A percentile compares a stretch with the other conserved stretches of the same genome.
phyloP scores from a whole-genome alignment of 805 yeast species.

The Brettanomyces custersianus region DNA sequence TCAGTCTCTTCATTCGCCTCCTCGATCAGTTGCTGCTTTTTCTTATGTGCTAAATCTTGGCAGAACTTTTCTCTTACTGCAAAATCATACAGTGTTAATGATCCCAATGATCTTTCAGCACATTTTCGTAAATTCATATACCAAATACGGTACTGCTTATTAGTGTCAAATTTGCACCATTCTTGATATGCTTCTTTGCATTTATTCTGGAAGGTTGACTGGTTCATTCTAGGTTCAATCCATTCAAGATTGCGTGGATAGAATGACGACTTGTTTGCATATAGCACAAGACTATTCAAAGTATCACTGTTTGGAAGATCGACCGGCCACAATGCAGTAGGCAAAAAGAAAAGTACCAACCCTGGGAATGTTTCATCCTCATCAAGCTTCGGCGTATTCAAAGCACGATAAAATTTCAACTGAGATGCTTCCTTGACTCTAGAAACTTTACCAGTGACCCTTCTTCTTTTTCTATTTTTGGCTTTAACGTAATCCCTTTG shows the following conservation, averaged over 20 bases:
- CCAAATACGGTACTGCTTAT: constrained; percentile 34
- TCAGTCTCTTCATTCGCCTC: background rate
- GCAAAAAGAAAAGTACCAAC: constrained; percentile 36
- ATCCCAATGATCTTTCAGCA: constrained; percentile 35
- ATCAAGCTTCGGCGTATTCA: constrained; percentile 31
- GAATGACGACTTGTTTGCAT: too few relatives aligned
- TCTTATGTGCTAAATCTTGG: constrained; percentile 13
- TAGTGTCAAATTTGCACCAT: constrained; percentile 31
- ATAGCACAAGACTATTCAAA: constrained; percentile 23
- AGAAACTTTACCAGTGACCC: constrained; percentile 31
- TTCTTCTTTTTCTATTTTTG: constrained; percentile 36
- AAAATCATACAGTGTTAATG: constrained; percentile 33
- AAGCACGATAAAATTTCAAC: constrained; percentile 25
- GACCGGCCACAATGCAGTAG: constrained; percentile 41
- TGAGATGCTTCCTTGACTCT: constrained; percentile 31
- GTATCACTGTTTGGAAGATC: constrained; percentile 35
- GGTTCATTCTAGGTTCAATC: too few relatives aligned
- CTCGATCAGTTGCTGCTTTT: constrained; percentile 7
- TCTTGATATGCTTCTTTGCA: constrained; percentile 33
- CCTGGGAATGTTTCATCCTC: constrained; percentile 41
- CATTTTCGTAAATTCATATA: constrained; percentile 32
- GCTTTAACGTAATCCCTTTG: constrained; percentile 39
- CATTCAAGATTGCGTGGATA: background rate
- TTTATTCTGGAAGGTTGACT: background rate
- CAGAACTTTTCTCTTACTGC: constrained; percentile 34